Evolutionary conservation across 495 filamentous ascomycete genomes (phyloP).

Genomic region (Schizothecium vesticola): DNA sequence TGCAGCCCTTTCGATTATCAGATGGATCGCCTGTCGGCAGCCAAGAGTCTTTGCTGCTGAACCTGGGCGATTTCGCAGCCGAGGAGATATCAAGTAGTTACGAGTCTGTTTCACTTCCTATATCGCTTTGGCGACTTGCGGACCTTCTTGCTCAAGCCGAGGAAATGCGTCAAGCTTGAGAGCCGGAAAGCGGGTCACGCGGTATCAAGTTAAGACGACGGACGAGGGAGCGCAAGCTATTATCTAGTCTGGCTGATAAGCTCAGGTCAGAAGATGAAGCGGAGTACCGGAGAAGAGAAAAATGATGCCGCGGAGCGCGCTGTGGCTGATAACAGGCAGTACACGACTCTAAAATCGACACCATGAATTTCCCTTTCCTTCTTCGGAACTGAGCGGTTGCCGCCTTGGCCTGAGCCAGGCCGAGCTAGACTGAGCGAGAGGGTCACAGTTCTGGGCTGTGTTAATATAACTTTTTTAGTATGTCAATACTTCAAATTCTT

Average conservation of each 20-base stretch:
- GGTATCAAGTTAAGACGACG: conserved; percentile 6
- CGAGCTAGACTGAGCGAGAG: too few relatives aligned
- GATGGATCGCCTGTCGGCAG: conserved; percentile 1
- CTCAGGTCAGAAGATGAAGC: conserved; percentile 9
- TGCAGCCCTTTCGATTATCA: conserved; percentile 8
- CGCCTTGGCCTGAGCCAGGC: too few relatives aligned
- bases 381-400: too few relatives aligned
- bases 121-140: conserved; percentile 4
- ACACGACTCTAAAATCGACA: too few relatives aligned
- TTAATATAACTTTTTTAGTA: too few relatives aligned
- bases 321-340: background rate
- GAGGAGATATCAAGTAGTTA: conserved; percentile 10
- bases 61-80: conserved; percentile 7
- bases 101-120: conserved; percentile 1
- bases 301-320: conserved; percentile 5
- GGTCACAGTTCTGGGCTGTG: too few relatives aligned
- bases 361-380: too few relatives aligned
- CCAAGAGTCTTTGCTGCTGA: conserved; percentile 2
- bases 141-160: conserved; percentile 7
- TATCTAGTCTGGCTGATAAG: conserved; percentile 8
- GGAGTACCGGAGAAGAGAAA: conserved; percentile 6
- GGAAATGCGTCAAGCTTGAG: conserved; percentile 6
- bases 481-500: too few relatives aligned
- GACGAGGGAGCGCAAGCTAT: conserved; percentile 8
- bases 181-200: background rate